Evolutionary conservation across 345 rosid species (phyloP).

Genomic region (Streptanthus diversifolius): DNA sequence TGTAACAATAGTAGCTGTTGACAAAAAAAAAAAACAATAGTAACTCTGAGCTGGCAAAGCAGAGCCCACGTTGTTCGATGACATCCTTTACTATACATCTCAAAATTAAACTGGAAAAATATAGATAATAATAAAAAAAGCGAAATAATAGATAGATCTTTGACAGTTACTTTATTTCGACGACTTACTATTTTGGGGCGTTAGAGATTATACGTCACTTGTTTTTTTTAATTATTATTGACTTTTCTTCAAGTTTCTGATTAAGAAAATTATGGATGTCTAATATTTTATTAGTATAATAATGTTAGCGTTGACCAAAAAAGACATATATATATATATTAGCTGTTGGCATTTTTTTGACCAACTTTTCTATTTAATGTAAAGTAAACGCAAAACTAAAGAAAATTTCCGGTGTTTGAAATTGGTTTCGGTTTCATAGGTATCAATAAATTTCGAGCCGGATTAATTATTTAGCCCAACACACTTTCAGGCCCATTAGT

Average conservation of each 20-base stretch:
- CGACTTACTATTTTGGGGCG: not conserved
- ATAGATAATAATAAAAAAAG: not conserved
- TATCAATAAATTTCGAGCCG: no score
- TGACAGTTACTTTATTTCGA: slow-evolving; percentile 7
- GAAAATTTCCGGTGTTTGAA: no score
- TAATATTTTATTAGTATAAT: no score
- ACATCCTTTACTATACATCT: slow-evolving; percentile 9
- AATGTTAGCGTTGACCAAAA: no score
- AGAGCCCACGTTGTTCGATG: slow-evolving; percentile 3
- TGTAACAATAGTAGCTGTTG: slow-evolving; percentile 2
- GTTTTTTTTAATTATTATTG: not conserved
- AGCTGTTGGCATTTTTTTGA: not conserved
- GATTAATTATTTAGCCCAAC: not conserved
- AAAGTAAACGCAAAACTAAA: no score
- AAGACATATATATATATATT: no score
- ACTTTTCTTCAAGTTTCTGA: not conserved
- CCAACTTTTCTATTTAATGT: no score
- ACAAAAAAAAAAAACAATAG: no score
- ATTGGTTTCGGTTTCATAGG: no score
- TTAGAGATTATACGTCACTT: slow-evolving; percentile 5
- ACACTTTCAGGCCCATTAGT: not conserved
- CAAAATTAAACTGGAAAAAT: slow-evolving; percentile 10
- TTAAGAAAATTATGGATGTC: not conserved
- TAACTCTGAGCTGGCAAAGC: not conserved
- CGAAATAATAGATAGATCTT: not conserved